phyloP scores from a whole-genome alignment of 441 rosid species.

The Arabidopsis lyrata region DNA sequence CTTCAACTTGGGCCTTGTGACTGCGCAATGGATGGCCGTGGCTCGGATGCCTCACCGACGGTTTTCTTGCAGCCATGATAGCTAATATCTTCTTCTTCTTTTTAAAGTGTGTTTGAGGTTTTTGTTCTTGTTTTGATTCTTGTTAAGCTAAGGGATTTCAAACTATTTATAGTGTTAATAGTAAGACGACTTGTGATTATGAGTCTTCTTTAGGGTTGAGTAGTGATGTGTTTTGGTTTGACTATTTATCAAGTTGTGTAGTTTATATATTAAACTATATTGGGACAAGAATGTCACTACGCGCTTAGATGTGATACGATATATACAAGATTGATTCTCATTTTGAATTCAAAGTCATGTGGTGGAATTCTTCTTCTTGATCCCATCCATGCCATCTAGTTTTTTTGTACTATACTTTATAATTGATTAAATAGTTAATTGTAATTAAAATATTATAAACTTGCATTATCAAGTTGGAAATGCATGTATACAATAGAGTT shows the following conservation, averaged over 20 bases:
- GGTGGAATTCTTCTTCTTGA: conserved; percentile 23
- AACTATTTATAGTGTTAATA: conserved; percentile 27
- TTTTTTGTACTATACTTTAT: background rate
- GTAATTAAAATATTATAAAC: conserved; percentile 2
- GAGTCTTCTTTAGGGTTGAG: conserved; percentile 21
- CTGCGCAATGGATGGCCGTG: conserved; percentile 42
- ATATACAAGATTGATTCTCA: background rate
- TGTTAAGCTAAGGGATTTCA: conserved; percentile 3
- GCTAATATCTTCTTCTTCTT: background rate
- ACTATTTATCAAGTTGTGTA: conserved; percentile 37
- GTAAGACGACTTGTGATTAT: conserved; percentile 26
- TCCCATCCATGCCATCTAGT: conserved; percentile 11
- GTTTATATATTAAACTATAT: background rate
- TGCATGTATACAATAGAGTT: conserved; percentile 2
- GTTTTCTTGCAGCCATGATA: conserved; percentile 40
- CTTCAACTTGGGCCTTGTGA: conserved; percentile 39
- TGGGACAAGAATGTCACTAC: conserved; percentile 20
- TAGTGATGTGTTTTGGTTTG: conserved; percentile 37
- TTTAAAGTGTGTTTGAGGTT: background rate
- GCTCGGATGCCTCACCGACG: conserved; percentile 41
- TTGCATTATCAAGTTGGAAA: background rate
- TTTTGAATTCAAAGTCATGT: conserved; percentile 32
- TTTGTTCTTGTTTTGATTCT: background rate
- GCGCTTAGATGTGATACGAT: conserved; percentile 4
- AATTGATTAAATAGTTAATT: background rate